These are phyloP conservation scores for Mucor piriformis DNA, from an alignment of 371 early-diverging fungal species.

Conservation along the genomic window DNA sequence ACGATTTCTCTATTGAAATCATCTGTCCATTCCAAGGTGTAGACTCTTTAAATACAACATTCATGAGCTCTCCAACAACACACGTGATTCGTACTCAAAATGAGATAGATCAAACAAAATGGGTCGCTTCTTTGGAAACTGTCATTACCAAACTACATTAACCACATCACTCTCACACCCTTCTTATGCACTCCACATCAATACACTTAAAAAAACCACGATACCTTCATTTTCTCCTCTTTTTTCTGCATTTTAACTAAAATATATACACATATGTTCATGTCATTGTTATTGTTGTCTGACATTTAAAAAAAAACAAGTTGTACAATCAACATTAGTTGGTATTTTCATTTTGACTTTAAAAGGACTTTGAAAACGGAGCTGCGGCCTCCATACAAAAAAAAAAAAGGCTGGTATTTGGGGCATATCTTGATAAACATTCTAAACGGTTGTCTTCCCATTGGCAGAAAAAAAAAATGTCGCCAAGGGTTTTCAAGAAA, in stretches of 20 bases:
- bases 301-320: too few species aligned
- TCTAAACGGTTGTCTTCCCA: too few species aligned
- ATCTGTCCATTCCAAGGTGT: conserved; percentile 42
- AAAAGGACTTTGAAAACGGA: too few species aligned
- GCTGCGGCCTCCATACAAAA: too few species aligned
- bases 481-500: too few species aligned
- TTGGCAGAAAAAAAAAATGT: too few species aligned
- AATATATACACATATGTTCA: too few species aligned
- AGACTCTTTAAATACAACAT: conserved; percentile 43
- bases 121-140: conserved; percentile 28
- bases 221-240: background rate
- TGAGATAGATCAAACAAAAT: conserved; percentile 31
- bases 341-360: too few species aligned
- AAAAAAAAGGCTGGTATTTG: too few species aligned
- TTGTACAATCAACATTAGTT: too few species aligned
- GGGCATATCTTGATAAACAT: too few species aligned
- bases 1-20: conserved; percentile 39
- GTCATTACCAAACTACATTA: background rate
- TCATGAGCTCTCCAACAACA: conserved; percentile 33
- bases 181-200: background rate
- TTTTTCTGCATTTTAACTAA: background rate
- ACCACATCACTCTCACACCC: background rate
- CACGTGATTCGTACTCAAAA: conserved; percentile 30
- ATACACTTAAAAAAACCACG: background rate
- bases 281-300: too few species aligned